Base-by-base conservation (phyloP, 306 rosid genomes). In the Vigna radiata region DNA sequence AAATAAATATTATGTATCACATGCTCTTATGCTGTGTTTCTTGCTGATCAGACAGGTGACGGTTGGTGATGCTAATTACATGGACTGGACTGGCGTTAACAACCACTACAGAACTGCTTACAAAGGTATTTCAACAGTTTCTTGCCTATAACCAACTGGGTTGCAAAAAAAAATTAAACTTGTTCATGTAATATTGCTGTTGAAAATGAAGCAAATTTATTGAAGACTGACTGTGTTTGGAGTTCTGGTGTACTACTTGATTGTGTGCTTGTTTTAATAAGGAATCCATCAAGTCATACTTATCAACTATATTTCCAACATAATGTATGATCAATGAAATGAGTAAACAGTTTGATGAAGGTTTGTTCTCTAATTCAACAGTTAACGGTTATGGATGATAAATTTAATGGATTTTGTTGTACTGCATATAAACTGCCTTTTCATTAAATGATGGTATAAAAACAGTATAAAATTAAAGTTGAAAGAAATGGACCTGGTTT, bases 61-160 rank as follows among this genome's bases (percentile, higher is more conserved):
- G 3, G 80, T 66, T 41, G 85, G 85, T 81, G 48, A 63, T 37
- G 86, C 83, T 41, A 80, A 83, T 79, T 81, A 69, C 85, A 92
- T 95, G 98, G 98, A 90, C 53, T 96, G 98, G 97, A 63, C 77
- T 76, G 86, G 62, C 73, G 85, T 73, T n/a, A 90, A 73, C 75
- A 70, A 77, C 56, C 83, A 92, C 59, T 85, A 61, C 50, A 88
- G 86, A 84, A 79, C 90, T 62, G 75, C 89, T 66, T 88, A 87
- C 82, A 95, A 90, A 90, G 97, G 97, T 93, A 70, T n/a, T 5
- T 50, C 18, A 1, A 50, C 21, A 15, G 15, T 44, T 44, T 10
- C 10, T n/a, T 50, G n/a, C 63, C 63, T 19, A 3, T 14, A 23
- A 25, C 4, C 37, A 58, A 11, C 64, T 58, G 37, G 37, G 17